Evolutionary conservation across 2,329 filamentous ascomycete genomes (phyloP).

Genomic region (Zymoseptoria ardabiliae): DNA sequence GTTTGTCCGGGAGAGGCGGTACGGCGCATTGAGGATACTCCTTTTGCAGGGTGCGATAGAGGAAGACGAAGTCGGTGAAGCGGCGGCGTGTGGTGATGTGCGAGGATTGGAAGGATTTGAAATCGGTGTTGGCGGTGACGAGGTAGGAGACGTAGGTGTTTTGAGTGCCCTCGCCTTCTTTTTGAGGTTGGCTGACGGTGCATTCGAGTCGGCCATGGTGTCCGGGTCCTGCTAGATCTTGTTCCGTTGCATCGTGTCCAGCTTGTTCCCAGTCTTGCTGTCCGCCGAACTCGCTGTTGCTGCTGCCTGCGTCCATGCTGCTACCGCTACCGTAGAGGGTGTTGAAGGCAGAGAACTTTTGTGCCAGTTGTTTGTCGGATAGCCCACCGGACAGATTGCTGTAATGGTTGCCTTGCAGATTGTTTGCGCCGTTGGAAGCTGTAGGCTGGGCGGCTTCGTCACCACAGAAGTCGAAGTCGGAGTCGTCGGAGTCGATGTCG

Average conservation of each 20-base stretch:
- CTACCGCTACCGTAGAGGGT: background rate
- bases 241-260: slow-evolving; percentile 44
- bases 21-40: slow-evolving; percentile 91
- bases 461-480: background rate
- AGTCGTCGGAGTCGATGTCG: background rate
- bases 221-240: slow-evolving; percentile 58
- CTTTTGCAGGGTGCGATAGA: slow-evolving; percentile 80
- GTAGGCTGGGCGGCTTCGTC: background rate
- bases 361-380: background rate
- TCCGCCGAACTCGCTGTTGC: slow-evolving; percentile 44
- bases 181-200: slow-evolving; percentile 72
- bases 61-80: slow-evolving; percentile 96
- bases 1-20: slow-evolving; percentile 92
- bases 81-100: slow-evolving; percentile 75
- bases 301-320: slow-evolving; percentile 25
- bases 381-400: background rate
- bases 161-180: slow-evolving; percentile 94
- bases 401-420: slow-evolving; percentile 5
- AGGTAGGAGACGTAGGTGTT: slow-evolving; percentile 95
- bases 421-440: slow-evolving; percentile 9
- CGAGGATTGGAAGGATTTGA: slow-evolving; percentile 81
- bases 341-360: background rate
- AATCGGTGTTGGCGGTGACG: slow-evolving; percentile 87
- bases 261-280: slow-evolving; percentile 54
- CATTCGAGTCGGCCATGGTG: slow-evolving; percentile 72